These are phyloP conservation scores for Mytilinidion resinicola DNA, from an alignment of 495 filamentous ascomycete genomes.

Conservation along the genomic window DNA sequence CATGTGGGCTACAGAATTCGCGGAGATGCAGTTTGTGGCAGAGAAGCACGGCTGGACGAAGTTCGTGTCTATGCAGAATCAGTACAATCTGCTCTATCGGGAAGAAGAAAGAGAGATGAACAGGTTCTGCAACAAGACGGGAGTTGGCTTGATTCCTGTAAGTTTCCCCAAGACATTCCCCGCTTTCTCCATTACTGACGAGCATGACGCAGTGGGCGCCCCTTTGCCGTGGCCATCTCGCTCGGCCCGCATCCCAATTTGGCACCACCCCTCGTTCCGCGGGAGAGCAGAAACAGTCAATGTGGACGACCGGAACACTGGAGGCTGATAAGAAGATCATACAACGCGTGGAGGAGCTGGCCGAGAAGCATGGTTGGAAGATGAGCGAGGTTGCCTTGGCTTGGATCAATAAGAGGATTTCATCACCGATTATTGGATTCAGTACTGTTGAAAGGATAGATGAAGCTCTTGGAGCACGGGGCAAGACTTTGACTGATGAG, in stretches of 20 bases:
- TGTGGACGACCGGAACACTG: constrained; percentile 7
- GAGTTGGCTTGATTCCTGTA: constrained; percentile 36
- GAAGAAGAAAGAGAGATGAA: constrained; percentile 41
- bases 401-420: constrained; percentile 36
- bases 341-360: constrained; percentile 36
- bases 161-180: background rate
- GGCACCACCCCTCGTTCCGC: constrained; percentile 29
- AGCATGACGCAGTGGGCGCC: constrained; percentile 30
- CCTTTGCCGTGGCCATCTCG: constrained; percentile 35
- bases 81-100: constrained; percentile 38
- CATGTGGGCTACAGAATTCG: constrained; percentile 38
- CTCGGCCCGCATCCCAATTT: constrained; percentile 26
- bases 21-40: constrained; percentile 33
- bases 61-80: constrained; percentile 41
- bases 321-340: constrained; percentile 34
- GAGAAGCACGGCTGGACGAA: constrained; percentile 41
- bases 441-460: constrained; percentile 25
- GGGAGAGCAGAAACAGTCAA: constrained; percentile 22
- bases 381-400: constrained; percentile 34
- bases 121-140: constrained; percentile 35
- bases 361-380: constrained; percentile 38
- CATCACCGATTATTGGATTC: constrained; percentile 38
- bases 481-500: constrained; percentile 27
- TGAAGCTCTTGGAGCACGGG: constrained; percentile 28
- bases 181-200: background rate